Conservation (phyloP, 2,329 filamentous ascomycete genomes). For the Cytospora piceicola region DNA sequence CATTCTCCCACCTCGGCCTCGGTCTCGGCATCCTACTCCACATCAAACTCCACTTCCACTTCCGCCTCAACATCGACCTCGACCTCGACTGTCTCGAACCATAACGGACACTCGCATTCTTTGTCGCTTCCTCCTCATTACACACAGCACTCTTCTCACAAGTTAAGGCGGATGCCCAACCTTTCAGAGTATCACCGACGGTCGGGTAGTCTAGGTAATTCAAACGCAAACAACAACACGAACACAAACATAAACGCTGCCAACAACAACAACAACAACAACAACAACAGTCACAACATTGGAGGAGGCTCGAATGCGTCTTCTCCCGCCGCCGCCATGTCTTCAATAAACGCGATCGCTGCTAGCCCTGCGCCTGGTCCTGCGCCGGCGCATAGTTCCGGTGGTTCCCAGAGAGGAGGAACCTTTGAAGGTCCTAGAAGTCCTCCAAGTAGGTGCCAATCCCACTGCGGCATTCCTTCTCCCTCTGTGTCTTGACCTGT, state of each 20-base stretch:
- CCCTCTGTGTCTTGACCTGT: not conserved
- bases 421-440: constrained; percentile 65
- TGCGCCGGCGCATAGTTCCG: not conserved
- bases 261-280: constrained; percentile 33
- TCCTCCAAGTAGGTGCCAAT: constrained; percentile 59
- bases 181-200: constrained; percentile 56
- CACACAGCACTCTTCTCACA: constrained; percentile 19
- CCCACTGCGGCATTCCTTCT: constrained; percentile 1
- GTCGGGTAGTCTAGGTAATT: constrained; percentile 60
- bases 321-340: constrained; percentile 34
- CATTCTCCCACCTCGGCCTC: constrained; percentile 19
- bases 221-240: not conserved
- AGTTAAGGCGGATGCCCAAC: constrained; percentile 34
- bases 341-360: constrained; percentile 38
- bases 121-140: constrained; percentile 19
- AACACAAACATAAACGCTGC: constrained; percentile 36
- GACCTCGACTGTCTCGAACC: constrained; percentile 5
- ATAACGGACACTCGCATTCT: constrained; percentile 22
- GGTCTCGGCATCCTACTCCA: constrained; percentile 3
- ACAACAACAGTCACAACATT: constrained; percentile 2
- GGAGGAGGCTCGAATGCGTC: constrained; percentile 17
- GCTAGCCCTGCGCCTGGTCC: constrained; percentile 29
- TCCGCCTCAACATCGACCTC: constrained; percentile 6
- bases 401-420: constrained; percentile 6
- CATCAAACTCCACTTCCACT: constrained; percentile 4